A percentile compares a stretch with the other conserved stretches of the same genome.
Conservation (phyloP, 768 basidiomycete species). For the Psilocybe subaeruginosa region DNA sequence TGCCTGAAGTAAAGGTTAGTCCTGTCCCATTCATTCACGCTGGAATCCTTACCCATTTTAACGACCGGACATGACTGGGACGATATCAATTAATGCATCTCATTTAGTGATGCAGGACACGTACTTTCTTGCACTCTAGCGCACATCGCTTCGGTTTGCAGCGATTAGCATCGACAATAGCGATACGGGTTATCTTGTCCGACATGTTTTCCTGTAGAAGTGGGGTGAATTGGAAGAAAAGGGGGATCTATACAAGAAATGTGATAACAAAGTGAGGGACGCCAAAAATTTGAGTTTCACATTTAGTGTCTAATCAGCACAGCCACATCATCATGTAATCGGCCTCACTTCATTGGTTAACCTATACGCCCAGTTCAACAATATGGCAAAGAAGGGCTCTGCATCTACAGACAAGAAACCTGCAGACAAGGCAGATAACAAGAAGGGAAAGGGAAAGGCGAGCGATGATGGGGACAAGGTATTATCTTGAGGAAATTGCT, state of each 20-base stretch:
- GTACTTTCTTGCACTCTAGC: conserved; percentile 97
- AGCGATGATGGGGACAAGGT: conserved; percentile 45
- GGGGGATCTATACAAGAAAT: conserved; percentile 11
- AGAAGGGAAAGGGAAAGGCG: conserved; percentile 46
- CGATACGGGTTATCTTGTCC: conserved; percentile 98
- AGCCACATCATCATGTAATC: conserved; percentile 27
- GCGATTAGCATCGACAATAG: conserved; percentile 88
- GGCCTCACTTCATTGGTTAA: conserved; percentile 20
- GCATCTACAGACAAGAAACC: conserved; percentile 32
- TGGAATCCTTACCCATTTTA: conserved; percentile 76
- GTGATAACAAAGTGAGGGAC: conserved; percentile 15
- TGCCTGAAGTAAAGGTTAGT: conserved; percentile 54
- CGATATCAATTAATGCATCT: conserved; percentile 15
- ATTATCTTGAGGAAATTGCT: not conserved
- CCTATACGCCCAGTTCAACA: not conserved
- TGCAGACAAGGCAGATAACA: conserved; percentile 37
- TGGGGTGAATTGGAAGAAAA: conserved; percentile 8
- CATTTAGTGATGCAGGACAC: conserved; percentile 7
- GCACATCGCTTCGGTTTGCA: conserved; percentile 98
- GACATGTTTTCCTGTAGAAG: conserved; percentile 52
- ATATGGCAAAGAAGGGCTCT: conserved; percentile 41
- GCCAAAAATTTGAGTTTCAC: conserved; percentile 19
- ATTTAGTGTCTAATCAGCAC: conserved; percentile 21
- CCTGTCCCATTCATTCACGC: not conserved
- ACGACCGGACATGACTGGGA: conserved; percentile 83